These are phyloP conservation scores for Claviceps monticola DNA, from an alignment of 2,329 filamentous ascomycete genomes.

Conservation along the genomic window DNA sequence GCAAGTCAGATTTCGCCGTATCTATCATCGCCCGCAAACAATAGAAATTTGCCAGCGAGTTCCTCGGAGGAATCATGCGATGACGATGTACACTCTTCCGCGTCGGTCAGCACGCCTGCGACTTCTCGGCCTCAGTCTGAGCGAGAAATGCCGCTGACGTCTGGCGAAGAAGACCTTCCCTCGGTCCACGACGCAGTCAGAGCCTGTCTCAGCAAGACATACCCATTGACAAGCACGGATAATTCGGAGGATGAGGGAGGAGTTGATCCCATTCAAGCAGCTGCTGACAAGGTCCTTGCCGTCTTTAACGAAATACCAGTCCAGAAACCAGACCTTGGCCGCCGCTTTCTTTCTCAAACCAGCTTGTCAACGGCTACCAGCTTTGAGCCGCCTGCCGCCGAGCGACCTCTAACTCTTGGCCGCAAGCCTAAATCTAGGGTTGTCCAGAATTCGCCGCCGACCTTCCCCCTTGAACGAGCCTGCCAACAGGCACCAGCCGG, in stretches of 20 bases:
- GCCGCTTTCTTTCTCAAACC: constrained; percentile 8
- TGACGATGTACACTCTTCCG: constrained; percentile 23
- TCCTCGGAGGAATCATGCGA: constrained; percentile 25
- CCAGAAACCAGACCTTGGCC: constrained; percentile 4
- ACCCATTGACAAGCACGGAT: constrained; percentile 1
- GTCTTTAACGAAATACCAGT: constrained; percentile 10
- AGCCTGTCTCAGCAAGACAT: neutral
- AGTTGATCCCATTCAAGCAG: constrained; percentile 7
- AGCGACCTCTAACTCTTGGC: constrained; percentile 21
- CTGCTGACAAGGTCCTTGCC: constrained; percentile 9
- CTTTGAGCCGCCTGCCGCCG: constrained; percentile 24
- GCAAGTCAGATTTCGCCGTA: neutral
- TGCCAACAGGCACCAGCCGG: constrained; percentile 8
- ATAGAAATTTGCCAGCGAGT: constrained; percentile 9
- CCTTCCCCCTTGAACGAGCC: constrained; percentile 12
- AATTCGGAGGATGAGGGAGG: constrained; percentile 6
- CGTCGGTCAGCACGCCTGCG: constrained; percentile 24
- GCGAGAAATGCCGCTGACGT: constrained; percentile 15
- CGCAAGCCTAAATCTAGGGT: constrained; percentile 8
- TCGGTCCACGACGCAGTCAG: constrained; percentile 1
- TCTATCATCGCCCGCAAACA: neutral
- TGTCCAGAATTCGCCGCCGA: constrained; percentile 1
- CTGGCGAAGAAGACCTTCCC: constrained; percentile 3
- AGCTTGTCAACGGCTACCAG: constrained; percentile 6
- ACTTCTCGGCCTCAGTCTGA: constrained; percentile 28